These are phyloP conservation scores for Suhomyces kunorum DNA, from an alignment of 1,139 yeast species.

Conservation along the genomic window DNA sequence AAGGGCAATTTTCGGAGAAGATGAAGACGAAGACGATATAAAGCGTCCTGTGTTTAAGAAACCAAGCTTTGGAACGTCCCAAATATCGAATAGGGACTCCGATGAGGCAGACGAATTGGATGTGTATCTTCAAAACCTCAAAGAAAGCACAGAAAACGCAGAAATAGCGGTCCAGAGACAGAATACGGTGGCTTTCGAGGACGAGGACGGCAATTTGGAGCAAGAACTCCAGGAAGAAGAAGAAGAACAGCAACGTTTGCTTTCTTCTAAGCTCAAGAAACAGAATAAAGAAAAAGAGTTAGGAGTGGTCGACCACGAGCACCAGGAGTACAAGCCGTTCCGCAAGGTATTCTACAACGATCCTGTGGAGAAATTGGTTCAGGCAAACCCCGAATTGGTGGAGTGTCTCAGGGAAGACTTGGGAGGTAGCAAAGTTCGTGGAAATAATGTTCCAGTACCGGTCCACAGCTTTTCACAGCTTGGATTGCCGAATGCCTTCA, in stretches of 20 bases:
- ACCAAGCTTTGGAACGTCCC: slow-evolving; percentile 17
- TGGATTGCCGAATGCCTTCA: slow-evolving; percentile 1
- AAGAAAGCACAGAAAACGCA: background rate
- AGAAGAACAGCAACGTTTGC: slow-evolving; percentile 25
- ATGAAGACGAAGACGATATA: slow-evolving; percentile 20
- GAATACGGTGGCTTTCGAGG: background rate
- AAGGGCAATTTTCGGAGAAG: slow-evolving; percentile 20
- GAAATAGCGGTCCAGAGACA: background rate
- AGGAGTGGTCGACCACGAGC: slow-evolving; percentile 45
- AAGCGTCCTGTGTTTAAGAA: slow-evolving; percentile 27
- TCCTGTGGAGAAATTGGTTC: slow-evolving; percentile 50
- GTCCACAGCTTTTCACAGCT: slow-evolving; percentile 72
- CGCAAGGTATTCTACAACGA: slow-evolving; percentile 66
- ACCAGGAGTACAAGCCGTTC: slow-evolving; percentile 53
- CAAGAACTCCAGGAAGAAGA: slow-evolving; percentile 23
- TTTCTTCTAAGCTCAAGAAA: slow-evolving; percentile 31
- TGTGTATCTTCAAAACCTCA: slow-evolving; percentile 9
- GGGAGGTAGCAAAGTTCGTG: slow-evolving; percentile 67
- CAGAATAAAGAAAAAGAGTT: slow-evolving; percentile 40
- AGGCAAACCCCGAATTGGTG: slow-evolving; percentile 53
- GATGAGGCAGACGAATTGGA: slow-evolving; percentile 18
- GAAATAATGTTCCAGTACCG: slow-evolving; percentile 64
- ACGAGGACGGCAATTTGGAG: slow-evolving; percentile 16
- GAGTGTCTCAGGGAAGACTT: slow-evolving; percentile 52
- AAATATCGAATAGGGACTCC: background rate